Percentiles rank a stretch among this genome's conserved stretches.
Evolutionary conservation across 176 grass and related monocot genomes (phyloP).

Genomic region (Zea luxurians): DNA sequence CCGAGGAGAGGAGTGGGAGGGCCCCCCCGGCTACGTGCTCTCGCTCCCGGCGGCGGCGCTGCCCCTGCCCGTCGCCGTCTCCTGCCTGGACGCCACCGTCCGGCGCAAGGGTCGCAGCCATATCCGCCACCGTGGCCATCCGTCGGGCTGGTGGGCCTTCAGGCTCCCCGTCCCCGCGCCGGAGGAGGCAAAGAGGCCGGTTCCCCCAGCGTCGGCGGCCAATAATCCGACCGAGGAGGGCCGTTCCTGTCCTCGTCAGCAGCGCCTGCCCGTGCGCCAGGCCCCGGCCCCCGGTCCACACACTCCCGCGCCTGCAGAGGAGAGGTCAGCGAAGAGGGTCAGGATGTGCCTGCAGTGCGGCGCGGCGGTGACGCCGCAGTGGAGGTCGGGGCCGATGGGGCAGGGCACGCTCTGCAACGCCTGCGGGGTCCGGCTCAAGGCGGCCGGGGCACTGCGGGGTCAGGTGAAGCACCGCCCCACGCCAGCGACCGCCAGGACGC

Average conservation of each 20-base stretch:
- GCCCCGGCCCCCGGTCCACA: neutral
- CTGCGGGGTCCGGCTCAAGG: constrained; percentile 63
- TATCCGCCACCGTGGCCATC: constrained; percentile 30
- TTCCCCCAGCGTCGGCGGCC: neutral
- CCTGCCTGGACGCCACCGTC: constrained; percentile 37
- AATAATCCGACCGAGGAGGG: neutral
- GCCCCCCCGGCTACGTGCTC: neutral
- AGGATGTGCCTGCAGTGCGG: constrained; percentile 68
- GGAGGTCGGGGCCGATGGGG: constrained; percentile 77
- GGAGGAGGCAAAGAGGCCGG: neutral
- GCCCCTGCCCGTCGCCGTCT: constrained; percentile 6
- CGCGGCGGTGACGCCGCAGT: constrained; percentile 68
- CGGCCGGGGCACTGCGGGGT: constrained; percentile 58
- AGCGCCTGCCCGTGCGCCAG: neutral
- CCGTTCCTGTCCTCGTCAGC: neutral
- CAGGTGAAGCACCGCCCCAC: constrained; percentile 39
- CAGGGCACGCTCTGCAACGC: constrained; percentile 76
- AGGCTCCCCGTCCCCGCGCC: constrained; percentile 23
- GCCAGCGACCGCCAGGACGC: no score
- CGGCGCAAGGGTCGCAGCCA: constrained; percentile 54
- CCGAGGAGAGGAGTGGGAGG: neutral
- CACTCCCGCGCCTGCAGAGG: neutral
- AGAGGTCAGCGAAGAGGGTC: constrained; percentile 47
- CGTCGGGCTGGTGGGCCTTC: constrained; percentile 48
- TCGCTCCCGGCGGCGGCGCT: constrained; percentile 26